Percentiles rank a stretch among this genome's conserved stretches.
phyloP scores from a whole-genome alignment of 371 early-diverging fungal species.

The Lichtheimia hyalospora region DNA sequence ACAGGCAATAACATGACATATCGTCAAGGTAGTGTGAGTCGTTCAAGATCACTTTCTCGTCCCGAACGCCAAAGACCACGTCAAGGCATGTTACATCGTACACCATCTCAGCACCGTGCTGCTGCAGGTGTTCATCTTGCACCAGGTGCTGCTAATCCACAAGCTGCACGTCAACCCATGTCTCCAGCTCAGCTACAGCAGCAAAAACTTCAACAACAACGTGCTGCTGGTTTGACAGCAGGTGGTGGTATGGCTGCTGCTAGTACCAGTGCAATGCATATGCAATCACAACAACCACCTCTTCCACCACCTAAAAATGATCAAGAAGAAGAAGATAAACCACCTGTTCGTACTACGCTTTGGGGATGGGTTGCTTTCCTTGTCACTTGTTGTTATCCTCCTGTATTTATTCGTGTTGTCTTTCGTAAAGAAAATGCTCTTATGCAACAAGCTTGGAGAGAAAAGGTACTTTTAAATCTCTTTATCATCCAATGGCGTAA shows the following conservation, averaged over 20 bases:
- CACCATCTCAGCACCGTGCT: slow-evolving; percentile 33
- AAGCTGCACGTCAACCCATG: slow-evolving; percentile 33
- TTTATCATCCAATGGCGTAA: background rate
- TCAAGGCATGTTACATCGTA: slow-evolving; percentile 39
- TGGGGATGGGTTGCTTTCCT: slow-evolving; percentile 56
- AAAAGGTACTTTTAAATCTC: slow-evolving; percentile 44
- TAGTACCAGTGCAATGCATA: slow-evolving; percentile 31
- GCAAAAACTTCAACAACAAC: slow-evolving; percentile 39
- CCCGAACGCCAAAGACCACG: slow-evolving; percentile 51
- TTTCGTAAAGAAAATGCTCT: slow-evolving; percentile 41
- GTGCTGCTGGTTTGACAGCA: slow-evolving; percentile 21
- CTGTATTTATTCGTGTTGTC: slow-evolving; percentile 49
- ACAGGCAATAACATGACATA: slow-evolving; percentile 10
- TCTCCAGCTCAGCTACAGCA: slow-evolving; percentile 47
- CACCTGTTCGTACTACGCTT: slow-evolving; percentile 48
- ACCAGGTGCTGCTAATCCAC: slow-evolving; percentile 9
- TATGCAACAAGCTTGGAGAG: slow-evolving; percentile 70
- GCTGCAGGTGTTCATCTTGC: slow-evolving; percentile 7
- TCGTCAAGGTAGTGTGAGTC: slow-evolving; percentile 25
- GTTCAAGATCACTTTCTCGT: slow-evolving; percentile 44
- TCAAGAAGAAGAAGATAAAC: slow-evolving; percentile 37
- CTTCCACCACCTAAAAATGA: slow-evolving; percentile 8
- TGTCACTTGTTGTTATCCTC: slow-evolving; percentile 58
- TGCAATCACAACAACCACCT: slow-evolving; percentile 12
- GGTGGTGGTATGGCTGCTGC: slow-evolving; percentile 28